A percentile compares a stretch with the other conserved stretches of the same genome.
Evolutionary conservation across 2,329 filamentous ascomycete genomes (phyloP).

Genomic region (Colletotrichum endophyticum): DNA sequence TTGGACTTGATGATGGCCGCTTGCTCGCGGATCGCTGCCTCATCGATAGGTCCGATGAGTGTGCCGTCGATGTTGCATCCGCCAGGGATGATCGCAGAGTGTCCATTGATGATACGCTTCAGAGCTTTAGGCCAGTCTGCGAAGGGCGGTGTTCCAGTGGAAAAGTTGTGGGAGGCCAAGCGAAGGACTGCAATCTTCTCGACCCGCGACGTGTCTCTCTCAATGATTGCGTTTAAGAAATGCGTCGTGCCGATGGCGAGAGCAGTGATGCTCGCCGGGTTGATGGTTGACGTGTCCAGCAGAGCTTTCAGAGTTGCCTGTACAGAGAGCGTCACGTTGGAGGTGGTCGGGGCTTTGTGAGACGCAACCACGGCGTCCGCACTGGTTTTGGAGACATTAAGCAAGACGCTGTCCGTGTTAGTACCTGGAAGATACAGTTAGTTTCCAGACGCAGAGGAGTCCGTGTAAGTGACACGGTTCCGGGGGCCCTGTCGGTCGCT

Average conservation of each 20-base stretch:
- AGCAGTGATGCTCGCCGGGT: conserved; percentile 44
- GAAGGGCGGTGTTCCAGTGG: conserved; percentile 53
- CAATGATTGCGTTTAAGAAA: conserved; percentile 64
- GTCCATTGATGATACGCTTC: conserved; percentile 31
- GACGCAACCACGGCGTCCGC: conserved; percentile 17
- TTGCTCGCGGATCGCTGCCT: conserved; percentile 15
- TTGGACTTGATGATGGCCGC: conserved; percentile 24
- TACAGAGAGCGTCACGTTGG: conserved; percentile 52
- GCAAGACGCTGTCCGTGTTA: conserved; percentile 58
- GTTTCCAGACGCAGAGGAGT: not conserved
- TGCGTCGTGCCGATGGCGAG: conserved; percentile 62
- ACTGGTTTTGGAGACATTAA: conserved; percentile 36
- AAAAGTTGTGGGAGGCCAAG: conserved; percentile 55
- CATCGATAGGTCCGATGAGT: conserved; percentile 20
- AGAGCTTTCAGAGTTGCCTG: conserved; percentile 47
- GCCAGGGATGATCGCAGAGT: conserved; percentile 23
- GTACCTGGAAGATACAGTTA: conserved; percentile 38
- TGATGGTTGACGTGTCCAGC: conserved; percentile 34
- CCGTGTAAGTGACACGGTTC: not conserved
- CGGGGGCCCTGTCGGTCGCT: not conserved
- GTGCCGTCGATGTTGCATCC: conserved; percentile 26
- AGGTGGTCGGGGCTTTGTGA: conserved; percentile 53
- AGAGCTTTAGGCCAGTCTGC: conserved; percentile 59
- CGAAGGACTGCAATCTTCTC: conserved; percentile 58
- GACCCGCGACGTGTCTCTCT: conserved; percentile 53